Base-by-base conservation (phyloP, 805 yeast species). In the Candida loeiensis region DNA sequence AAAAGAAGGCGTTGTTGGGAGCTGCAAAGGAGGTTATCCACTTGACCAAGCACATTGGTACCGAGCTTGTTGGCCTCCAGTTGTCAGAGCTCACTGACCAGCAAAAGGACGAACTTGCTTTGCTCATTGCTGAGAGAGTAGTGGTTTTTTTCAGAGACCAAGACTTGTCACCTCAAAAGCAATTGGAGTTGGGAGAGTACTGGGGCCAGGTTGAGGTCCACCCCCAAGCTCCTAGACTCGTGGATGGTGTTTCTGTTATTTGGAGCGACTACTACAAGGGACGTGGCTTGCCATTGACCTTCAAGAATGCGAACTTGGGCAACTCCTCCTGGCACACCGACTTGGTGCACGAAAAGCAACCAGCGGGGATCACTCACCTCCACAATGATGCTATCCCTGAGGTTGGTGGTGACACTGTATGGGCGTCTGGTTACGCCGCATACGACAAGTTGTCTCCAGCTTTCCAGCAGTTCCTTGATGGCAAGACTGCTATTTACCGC, bases 391-490 rank as follows among this genome's bases (percentile, higher is more conserved):
- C 64, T 9, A 63, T 73, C 50, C 52, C 52, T 9, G 33, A 28
- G 1, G 68, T 66, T 21, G 81, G 81, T 36, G 81, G 81, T 44
- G 81, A 77, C 53, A 77, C 81, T 12, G 46, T 63, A n/a, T 76
- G 79, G 78, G 55, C 74, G 3, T 70, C 77, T 29, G 80, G 80
- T n/a, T 76, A 75, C 47, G 80, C 69, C 37, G 77, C 80, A 28
- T 77, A 71, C 53, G 81, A 77, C 49, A 73, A 73, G 56, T 62
- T 77, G 40, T 74, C 79, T 2, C 76, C 75, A 16, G 72, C 71
- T 2, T 60, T 76, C 35, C 73, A 73, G 54, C 45, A 62, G 45
- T 76, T 75, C 51, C 63, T 76, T 50, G 80, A 76, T 43, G 79
- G 78, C 11, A 73, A 74, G 58, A 60, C 63, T 9, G 79, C 77